Percentiles rank a stretch among this genome's conserved stretches.
phyloP scores from a whole-genome alignment of 208 protist genomes.

The Wallacemonas sp. region DNA sequence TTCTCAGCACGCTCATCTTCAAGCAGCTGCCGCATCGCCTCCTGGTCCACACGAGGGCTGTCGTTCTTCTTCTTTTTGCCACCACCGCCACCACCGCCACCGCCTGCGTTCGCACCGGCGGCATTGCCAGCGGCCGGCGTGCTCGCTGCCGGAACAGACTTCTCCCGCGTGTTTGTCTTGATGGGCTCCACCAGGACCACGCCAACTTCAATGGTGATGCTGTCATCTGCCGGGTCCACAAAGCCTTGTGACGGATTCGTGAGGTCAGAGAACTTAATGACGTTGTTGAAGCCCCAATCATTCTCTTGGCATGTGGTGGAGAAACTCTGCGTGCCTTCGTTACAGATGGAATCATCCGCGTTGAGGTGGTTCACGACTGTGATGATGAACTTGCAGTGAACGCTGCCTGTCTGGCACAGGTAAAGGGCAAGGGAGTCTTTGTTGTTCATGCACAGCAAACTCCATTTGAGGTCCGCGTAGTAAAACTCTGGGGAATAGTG shows the following conservation, averaged over 20 bases:
- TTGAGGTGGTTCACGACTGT: conserved; percentile 86
- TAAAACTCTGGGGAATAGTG: conserved; percentile 91
- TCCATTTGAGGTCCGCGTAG: conserved; percentile 87
- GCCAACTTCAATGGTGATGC: conserved; percentile 88
- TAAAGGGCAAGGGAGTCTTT: conserved; percentile 88
- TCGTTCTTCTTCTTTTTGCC: conserved; percentile 53
- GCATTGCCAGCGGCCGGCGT: conserved; percentile 12
- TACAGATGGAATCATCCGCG: conserved; percentile 87
- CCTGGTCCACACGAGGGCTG: conserved; percentile 68
- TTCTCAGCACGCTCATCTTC: conserved; percentile 78
- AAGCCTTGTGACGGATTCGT: conserved; percentile 81
- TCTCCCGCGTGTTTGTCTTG: conserved; percentile 49
- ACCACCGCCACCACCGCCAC: conserved; percentile 5
- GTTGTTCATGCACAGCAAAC: conserved; percentile 90
- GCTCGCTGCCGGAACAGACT: conserved; percentile 28
- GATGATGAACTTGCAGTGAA: conserved; percentile 92
- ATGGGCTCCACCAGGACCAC: conserved; percentile 86
- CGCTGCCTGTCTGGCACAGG: conserved; percentile 88
- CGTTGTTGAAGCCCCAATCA: conserved; percentile 92
- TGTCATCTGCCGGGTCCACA: conserved; percentile 64
- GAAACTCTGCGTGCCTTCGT: conserved; percentile 91
- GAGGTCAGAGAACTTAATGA: conserved; percentile 83
- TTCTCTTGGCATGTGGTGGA: conserved; percentile 85
- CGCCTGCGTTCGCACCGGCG: conserved; percentile 12
- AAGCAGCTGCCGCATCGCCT: conserved; percentile 68